Percentiles rank a stretch among this genome's conserved stretches.
Conservation (phyloP, 2,329 filamentous ascomycete species). For the Beauveria varroae region DNA sequence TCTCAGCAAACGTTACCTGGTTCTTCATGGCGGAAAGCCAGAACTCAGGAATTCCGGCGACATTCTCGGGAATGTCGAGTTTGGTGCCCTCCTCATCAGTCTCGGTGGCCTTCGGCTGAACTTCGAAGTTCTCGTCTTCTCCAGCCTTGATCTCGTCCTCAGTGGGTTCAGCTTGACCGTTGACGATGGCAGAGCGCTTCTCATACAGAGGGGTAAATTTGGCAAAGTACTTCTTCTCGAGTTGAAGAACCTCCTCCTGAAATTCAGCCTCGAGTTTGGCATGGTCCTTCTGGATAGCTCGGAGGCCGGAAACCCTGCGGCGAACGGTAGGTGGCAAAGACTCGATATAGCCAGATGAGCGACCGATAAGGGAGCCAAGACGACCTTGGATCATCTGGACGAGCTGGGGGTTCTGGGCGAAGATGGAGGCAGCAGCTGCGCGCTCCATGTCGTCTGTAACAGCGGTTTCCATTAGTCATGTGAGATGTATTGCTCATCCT, state of each 20-base stretch:
- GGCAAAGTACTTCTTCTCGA: slow-evolving; percentile 99
- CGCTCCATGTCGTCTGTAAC: slow-evolving; percentile 80
- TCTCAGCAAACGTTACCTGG: slow-evolving; percentile 91
- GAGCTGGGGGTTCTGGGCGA: slow-evolving; percentile 90
- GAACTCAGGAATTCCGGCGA: slow-evolving; percentile 92
- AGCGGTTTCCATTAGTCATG: slow-evolving; percentile 16
- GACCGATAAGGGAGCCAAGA: slow-evolving; percentile 84
- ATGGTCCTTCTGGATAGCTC: slow-evolving; percentile 98
- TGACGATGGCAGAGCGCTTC: slow-evolving; percentile 89
- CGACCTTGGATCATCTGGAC: slow-evolving; percentile 98
- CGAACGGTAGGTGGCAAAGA: slow-evolving; percentile 83
- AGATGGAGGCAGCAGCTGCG: slow-evolving; percentile 79
- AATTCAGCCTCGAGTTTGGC: slow-evolving; percentile 97
- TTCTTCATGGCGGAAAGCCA: slow-evolving; percentile 99
- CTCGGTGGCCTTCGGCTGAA: slow-evolving; percentile 64
- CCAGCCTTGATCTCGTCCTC: slow-evolving; percentile 82
- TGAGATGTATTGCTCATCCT: slow-evolving; percentile 10
- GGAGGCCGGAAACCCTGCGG: slow-evolving; percentile 87
- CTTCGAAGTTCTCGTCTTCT: slow-evolving; percentile 70
- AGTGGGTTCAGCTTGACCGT: slow-evolving; percentile 77
- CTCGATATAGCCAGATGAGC: slow-evolving; percentile 96
- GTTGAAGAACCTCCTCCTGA: slow-evolving; percentile 93
- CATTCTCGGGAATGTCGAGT: slow-evolving; percentile 44
- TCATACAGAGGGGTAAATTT: slow-evolving; percentile 97
- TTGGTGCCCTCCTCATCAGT: slow-evolving; percentile 53